These are phyloP conservation scores for Talaromyces wortmannii DNA, from an alignment of 495 filamentous ascomycete genomes.

Conservation along the genomic window DNA sequence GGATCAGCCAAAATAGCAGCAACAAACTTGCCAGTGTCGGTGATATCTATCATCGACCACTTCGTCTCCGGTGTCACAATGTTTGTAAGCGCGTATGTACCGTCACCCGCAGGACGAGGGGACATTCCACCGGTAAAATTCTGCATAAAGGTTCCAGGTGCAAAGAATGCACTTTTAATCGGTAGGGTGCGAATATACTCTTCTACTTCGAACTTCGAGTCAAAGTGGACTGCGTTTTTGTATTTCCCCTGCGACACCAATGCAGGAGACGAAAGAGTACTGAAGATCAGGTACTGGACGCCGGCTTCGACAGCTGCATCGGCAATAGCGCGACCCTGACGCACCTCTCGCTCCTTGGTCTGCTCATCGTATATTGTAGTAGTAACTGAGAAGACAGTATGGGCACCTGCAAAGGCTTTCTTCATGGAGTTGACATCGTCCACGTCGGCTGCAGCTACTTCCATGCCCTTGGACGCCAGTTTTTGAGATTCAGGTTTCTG, in stretches of 20 bases:
- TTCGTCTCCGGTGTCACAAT: not conserved
- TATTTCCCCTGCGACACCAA: conserved; percentile 12
- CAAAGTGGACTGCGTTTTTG: conserved; percentile 16
- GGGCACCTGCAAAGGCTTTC: conserved; percentile 23
- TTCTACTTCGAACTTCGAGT: conserved; percentile 33
- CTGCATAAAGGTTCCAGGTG: conserved; percentile 11
- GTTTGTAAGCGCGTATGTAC: not conserved
- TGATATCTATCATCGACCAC: not conserved
- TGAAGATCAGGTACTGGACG: conserved; percentile 18
- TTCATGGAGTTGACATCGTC: conserved; percentile 20
- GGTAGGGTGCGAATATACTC: conserved; percentile 29
- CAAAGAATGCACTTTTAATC: conserved; percentile 23
- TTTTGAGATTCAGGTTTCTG: conserved; percentile 23
- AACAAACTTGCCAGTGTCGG: conserved; percentile 5
- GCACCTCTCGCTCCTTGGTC: conserved; percentile 21
- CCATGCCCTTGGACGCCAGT: conserved; percentile 31
- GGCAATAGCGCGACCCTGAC: conserved; percentile 49
- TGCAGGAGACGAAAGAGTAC: conserved; percentile 12
- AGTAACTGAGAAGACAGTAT: conserved; percentile 30
- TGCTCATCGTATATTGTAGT: not conserved
- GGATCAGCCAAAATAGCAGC: conserved; percentile 2
- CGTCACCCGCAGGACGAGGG: not conserved
- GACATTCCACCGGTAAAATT: conserved; percentile 4
- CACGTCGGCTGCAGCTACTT: conserved; percentile 34
- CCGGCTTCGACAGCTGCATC: conserved; percentile 31